phyloP scores from a whole-genome alignment of 495 filamentous ascomycete genomes.

The Penicillium lagena region DNA sequence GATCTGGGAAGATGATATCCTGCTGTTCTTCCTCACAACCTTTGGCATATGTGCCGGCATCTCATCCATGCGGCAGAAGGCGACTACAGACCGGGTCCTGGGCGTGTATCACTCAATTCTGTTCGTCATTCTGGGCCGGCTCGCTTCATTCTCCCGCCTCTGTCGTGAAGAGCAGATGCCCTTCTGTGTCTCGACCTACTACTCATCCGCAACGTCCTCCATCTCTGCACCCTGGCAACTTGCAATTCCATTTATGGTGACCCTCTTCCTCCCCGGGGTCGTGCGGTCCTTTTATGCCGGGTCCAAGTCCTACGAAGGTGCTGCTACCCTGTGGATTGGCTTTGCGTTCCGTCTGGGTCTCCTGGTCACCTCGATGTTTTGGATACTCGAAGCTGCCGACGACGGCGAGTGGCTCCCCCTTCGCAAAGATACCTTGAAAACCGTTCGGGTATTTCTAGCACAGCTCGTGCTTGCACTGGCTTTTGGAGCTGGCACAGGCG shows the following conservation, averaged over 20 bases:
- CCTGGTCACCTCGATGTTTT: slow-evolving; percentile 72
- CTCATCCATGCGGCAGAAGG: slow-evolving; percentile 64
- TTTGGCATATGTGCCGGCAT: slow-evolving; percentile 72
- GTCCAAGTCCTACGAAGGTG: slow-evolving; percentile 78
- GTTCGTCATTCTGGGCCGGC: slow-evolving; percentile 73
- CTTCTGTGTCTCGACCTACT: slow-evolving; percentile 91
- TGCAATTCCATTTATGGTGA: slow-evolving; percentile 66
- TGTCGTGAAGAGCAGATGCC: slow-evolving; percentile 99
- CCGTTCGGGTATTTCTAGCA: slow-evolving; percentile 65
- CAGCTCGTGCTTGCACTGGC: slow-evolving; percentile 67
- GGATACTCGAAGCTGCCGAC: slow-evolving; percentile 86
- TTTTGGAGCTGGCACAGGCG: slow-evolving; percentile 59
- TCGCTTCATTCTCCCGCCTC: slow-evolving; percentile 84
- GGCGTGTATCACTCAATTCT: slow-evolving; percentile 77
- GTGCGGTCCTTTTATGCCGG: slow-evolving; percentile 70
- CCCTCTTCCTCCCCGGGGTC: slow-evolving; percentile 66
- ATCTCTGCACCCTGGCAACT: slow-evolving; percentile 93
- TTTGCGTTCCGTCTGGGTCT: slow-evolving; percentile 72
- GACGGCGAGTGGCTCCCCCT: slow-evolving; percentile 75
- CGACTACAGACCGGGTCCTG: slow-evolving; percentile 56
- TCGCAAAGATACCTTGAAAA: slow-evolving; percentile 61
- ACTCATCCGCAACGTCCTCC: slow-evolving; percentile 83
- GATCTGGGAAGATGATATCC: slow-evolving; percentile 96
- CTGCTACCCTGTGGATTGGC: slow-evolving; percentile 76
- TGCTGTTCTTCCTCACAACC: slow-evolving; percentile 84